Evolutionary conservation across 805 yeast species (phyloP), one percentile per base, ranked within the genome.

Genomic region (Diddensiella caesifluorescens): DNA sequence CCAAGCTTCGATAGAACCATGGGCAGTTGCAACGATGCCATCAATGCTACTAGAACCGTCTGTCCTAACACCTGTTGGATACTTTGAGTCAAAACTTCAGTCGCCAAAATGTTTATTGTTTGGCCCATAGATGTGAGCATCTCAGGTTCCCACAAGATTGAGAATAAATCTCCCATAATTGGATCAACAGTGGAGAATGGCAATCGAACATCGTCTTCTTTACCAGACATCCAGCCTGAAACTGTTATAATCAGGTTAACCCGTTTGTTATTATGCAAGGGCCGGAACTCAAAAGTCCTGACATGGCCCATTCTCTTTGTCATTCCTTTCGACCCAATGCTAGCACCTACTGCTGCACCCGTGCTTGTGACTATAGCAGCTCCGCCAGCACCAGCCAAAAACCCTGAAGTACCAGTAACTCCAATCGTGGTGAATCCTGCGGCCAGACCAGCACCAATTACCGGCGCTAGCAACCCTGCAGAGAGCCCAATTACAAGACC

Each of bases 131-230:
- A 83, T 48, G 79, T 81, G 54, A 92, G 77, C 92, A 92, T 86
- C 51, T 92, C 98, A 0, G 99, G 99, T 62, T 92, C 99, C 98
- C 98, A 92, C 36, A 85, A 67, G 5, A 92, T 69, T 0, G 97
- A 87, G 54, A 83, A 85, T 51, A 92, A 65, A 60, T 92, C 99
- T 13, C 99, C 99, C 90, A 90, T 88, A 0, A 90, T 86, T 0
- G 98, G 98, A 57, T 94, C 98, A 5, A 92, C 84, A 0, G 98
- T 92, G 1, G 95, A 84, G 58, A 89, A 92, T 2, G 98, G 98
- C 48, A 92, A 72, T 57, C 99, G 73, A 16, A 92, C 90, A 72
- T 92, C 99, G 77, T 92, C 99, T 54, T 80, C 77, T 45, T 80
- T 82, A 60, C 96, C 94, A 41, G 81, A 82, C 90, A 92, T 88